Conservation (phyloP, 805 yeast genomes). For the Monosporozyma solicola region DNA sequence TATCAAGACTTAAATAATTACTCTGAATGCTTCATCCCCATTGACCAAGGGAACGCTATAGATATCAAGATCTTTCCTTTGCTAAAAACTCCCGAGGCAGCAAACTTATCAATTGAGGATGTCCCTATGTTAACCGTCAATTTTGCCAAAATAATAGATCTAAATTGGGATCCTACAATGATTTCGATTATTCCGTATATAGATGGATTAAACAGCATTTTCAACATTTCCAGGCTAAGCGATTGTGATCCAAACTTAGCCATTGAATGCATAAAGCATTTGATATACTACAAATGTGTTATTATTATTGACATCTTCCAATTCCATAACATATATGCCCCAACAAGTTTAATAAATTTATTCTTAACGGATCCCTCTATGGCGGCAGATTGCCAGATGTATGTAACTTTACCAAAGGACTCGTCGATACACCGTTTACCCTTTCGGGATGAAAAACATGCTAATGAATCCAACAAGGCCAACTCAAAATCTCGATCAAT, state of each 20-base stretch:
- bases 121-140: slow-evolving; percentile 90
- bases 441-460: slow-evolving; percentile 12
- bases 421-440: slow-evolving; percentile 28
- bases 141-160: slow-evolving; percentile 63
- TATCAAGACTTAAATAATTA: slow-evolving; percentile 90
- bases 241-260: slow-evolving; percentile 73
- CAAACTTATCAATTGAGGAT: slow-evolving; percentile 60
- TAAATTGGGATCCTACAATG: slow-evolving; percentile 97
- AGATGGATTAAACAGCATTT: slow-evolving; percentile 79
- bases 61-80: slow-evolving; percentile 92
- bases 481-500: slow-evolving; percentile 2
- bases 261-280: slow-evolving; percentile 80
- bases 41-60: slow-evolving; percentile 80
- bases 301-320: slow-evolving; percentile 81
- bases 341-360: slow-evolving; percentile 65
- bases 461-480: background rate
- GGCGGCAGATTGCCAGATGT: slow-evolving; percentile 79
- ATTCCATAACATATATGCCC: slow-evolving; percentile 79
- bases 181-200: slow-evolving; percentile 75
- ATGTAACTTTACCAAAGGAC: slow-evolving; percentile 44
- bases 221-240: slow-evolving; percentile 66
- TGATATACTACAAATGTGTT: slow-evolving; percentile 82
- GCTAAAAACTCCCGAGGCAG: slow-evolving; percentile 69
- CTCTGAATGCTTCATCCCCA: slow-evolving; percentile 91
- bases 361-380: slow-evolving; percentile 57